These are phyloP conservation scores for Phaeoacremonium minimum DNA, from an alignment of 2,329 filamentous ascomycete species.

Conservation along the genomic window DNA sequence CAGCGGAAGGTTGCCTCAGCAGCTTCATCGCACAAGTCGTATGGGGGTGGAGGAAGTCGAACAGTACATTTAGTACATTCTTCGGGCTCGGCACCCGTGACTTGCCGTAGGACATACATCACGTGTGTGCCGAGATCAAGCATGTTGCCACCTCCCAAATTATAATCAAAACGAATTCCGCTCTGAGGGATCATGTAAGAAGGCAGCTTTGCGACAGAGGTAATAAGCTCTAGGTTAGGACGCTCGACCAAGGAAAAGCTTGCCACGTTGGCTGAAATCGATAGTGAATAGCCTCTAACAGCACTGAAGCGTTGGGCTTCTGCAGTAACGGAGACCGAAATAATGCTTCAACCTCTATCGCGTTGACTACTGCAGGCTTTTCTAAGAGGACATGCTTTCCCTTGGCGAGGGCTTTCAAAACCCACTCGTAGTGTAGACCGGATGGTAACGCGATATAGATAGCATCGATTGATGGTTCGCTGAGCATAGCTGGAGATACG, in stretches of 20 bases:
- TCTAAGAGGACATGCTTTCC: constrained; percentile 54
- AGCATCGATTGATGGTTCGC: constrained; percentile 37
- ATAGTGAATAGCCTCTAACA: constrained; percentile 50
- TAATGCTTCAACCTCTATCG: constrained; percentile 35
- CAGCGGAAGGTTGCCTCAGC: constrained; percentile 31
- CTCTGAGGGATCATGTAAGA: constrained; percentile 22
- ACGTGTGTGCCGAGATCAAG: constrained; percentile 37
- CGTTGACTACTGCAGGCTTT: constrained; percentile 45
- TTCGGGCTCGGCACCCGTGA: constrained; percentile 32
- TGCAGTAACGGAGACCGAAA: constrained; percentile 32
- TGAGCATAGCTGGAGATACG: constrained; percentile 32
- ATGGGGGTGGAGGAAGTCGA: constrained; percentile 17
- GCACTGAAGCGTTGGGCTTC: constrained; percentile 31
- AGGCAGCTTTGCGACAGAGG: constrained; percentile 22
- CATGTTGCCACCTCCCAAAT: constrained; percentile 33
- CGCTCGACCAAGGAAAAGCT: constrained; percentile 28
- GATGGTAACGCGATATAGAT: constrained; percentile 47
- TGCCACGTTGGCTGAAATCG: constrained; percentile 45
- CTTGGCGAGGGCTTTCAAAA: constrained; percentile 37
- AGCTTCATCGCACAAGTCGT: constrained; percentile 24
- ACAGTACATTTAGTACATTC: constrained; percentile 28
- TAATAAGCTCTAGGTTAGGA: constrained; percentile 28
- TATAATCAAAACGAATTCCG: constrained; percentile 38
- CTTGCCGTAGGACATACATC: constrained; percentile 28
- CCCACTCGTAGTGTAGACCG: constrained; percentile 39